Conservation (phyloP, 1,284 basidiomycete species). For the Ceratobasidium sp. region DNA sequence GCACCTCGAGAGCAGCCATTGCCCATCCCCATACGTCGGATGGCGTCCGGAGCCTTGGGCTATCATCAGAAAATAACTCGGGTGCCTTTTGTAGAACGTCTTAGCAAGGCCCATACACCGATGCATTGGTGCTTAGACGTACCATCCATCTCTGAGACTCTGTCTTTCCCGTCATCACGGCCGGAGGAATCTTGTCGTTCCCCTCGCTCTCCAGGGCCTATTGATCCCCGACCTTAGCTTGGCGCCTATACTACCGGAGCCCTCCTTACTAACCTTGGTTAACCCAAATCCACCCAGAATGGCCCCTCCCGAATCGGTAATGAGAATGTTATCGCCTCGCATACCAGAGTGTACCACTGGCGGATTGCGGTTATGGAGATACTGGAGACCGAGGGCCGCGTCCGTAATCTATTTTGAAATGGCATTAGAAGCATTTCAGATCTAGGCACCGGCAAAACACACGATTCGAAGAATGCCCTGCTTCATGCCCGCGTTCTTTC, state of each 20-base stretch:
- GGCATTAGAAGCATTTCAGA: no score
- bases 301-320: slow-evolving; percentile 20
- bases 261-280: slow-evolving; percentile 6
- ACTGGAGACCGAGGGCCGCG: slow-evolving; percentile 27
- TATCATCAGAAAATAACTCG: slow-evolving; percentile 17
- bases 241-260: neutral
- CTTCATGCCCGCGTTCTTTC: slow-evolving; percentile 8
- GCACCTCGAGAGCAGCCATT: slow-evolving; percentile 13
- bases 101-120: neutral
- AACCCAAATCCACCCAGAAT: slow-evolving; percentile 30
- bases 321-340: slow-evolving; percentile 28
- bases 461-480: slow-evolving; percentile 31
- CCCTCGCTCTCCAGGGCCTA: neutral
- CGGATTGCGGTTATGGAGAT: slow-evolving; percentile 2
- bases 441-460: neutral
- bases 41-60: neutral
- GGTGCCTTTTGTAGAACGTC: neutral
- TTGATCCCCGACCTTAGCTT: neutral
- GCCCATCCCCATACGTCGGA: slow-evolving; percentile 33
- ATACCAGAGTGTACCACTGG: slow-evolving; percentile 33
- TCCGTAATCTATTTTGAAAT: slow-evolving; percentile 7
- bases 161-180: slow-evolving; percentile 33
- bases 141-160: slow-evolving; percentile 30
- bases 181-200: neutral
- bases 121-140: neutral